Base-by-base conservation (phyloP, 1,284 basidiomycete species). In the Trametes versicolor region DNA sequence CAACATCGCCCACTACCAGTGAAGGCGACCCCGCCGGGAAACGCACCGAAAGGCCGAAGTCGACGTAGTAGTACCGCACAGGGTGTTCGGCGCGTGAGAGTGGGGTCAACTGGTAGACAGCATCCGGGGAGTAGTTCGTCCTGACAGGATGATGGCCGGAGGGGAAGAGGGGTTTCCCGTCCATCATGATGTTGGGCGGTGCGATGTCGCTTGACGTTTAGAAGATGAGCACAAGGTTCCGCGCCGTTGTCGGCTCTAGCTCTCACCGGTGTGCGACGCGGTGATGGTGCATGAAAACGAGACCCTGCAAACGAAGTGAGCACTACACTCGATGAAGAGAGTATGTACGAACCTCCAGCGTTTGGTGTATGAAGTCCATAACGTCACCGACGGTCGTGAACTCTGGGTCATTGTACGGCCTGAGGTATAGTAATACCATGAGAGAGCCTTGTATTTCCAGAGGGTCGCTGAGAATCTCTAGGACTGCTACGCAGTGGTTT, bases 121-220 rank as follows among this genome's bases (percentile, higher is more conserved):
- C n/a, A n/a, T n/a, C n/a, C n/a, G n/a, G n/a, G n/a, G n/a, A n/a
- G n/a, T n/a, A n/a, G n/a, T n/a, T n/a, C n/a, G n/a, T n/a, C n/a
- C n/a, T n/a, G n/a, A 71, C 59, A 0, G 74, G 74, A 37, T 75
- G 75, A 48, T 71, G 70, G 6, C 71, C 70, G 5, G 65, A 13
- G 4, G 75, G 75, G 45, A 67, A 77, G 34, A 76, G 49, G 0
- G 60, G 52, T 6, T 41, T 37, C 2, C 55, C 73, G 52, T 76
- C 74, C 72, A 76, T 73, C 72, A 75, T 73, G 55, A 76, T 74
- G 51, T 77, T 77, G 2, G 50, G n/a, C n/a, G n/a, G n/a, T n/a
- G n/a, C n/a, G n/a, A n/a, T n/a, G n/a, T n/a, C n/a, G n/a, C n/a
- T n/a, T n/a, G n/a, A n/a, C n/a, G n/a, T n/a, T n/a, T n/a, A n/a